Evolutionary conservation across 805 yeast genomes (phyloP).

Genomic region (Starmera quercuum): DNA sequence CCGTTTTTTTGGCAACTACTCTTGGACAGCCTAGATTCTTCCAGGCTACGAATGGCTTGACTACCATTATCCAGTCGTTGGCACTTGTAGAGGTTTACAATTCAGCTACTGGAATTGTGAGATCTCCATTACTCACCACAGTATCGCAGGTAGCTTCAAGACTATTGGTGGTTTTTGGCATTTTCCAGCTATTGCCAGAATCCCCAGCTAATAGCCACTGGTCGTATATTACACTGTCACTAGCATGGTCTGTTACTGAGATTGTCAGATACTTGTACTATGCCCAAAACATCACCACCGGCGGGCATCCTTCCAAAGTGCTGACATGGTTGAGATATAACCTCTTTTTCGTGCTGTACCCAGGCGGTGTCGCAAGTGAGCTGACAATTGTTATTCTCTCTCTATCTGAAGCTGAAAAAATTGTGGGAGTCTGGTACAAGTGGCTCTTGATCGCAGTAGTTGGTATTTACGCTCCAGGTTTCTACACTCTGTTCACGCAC

Average conservation of each 20-base stretch:
- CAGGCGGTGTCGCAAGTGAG: slow-evolving; percentile 89
- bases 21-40: slow-evolving; percentile 64
- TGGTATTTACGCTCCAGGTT: slow-evolving; percentile 75
- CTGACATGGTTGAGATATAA: slow-evolving; percentile 77
- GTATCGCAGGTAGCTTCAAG: slow-evolving; percentile 84
- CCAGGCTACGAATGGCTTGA: slow-evolving; percentile 45
- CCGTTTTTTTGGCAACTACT: slow-evolving; percentile 29
- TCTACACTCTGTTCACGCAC: slow-evolving; percentile 75
- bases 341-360: slow-evolving; percentile 75
- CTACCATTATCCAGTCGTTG: slow-evolving; percentile 64
- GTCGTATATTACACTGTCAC: slow-evolving; percentile 58
- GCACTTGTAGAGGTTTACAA: slow-evolving; percentile 81
- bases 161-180: slow-evolving; percentile 73
- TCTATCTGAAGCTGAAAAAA: slow-evolving; percentile 55
- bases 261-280: slow-evolving; percentile 84
- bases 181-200: slow-evolving; percentile 66
- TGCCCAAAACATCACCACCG: slow-evolving; percentile 52
- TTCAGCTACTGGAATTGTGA: slow-evolving; percentile 70
- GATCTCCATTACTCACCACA: slow-evolving; percentile 80
- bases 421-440: slow-evolving; percentile 43
- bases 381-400: slow-evolving; percentile 61
- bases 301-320: slow-evolving; percentile 44
- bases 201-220: slow-evolving; percentile 54
- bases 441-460: slow-evolving; percentile 49
- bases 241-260: slow-evolving; percentile 95